A percentile compares a stretch with the other conserved stretches of the same genome.
Conservation (phyloP, 2,329 filamentous ascomycete species). For the Colletotrichum tropicale region DNA sequence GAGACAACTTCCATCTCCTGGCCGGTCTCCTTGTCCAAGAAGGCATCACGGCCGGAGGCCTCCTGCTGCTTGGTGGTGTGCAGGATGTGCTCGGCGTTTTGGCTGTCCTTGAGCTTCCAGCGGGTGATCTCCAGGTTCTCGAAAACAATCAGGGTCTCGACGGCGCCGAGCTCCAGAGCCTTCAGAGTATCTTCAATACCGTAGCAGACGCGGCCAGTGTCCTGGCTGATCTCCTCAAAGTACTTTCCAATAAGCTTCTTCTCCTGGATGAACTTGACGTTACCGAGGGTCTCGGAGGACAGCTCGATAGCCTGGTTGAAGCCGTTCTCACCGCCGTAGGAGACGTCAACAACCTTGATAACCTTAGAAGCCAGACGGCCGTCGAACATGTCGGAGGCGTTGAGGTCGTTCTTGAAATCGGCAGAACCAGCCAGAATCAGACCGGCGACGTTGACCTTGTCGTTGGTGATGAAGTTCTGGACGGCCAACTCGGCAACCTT, state of each 20-base stretch:
- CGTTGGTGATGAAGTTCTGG: constrained; percentile 97
- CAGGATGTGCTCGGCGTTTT: constrained; percentile 73
- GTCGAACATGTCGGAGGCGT: constrained; percentile 97
- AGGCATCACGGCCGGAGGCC: constrained; percentile 73
- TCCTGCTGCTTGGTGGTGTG: constrained; percentile 92
- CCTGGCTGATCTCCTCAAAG: constrained; percentile 98
- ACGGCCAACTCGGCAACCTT: constrained; percentile 98
- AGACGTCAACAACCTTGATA: constrained; percentile 99
- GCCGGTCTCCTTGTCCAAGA: constrained; percentile 94
- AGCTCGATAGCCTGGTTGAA: constrained; percentile 99
- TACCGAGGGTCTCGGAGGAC: constrained; percentile 92
- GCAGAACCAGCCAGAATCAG: constrained; percentile 95
- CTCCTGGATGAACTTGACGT: constrained; percentile 99
- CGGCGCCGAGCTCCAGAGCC: constrained; percentile 92
- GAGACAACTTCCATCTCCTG: constrained; percentile 96
- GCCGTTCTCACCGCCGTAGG: constrained; percentile 97
- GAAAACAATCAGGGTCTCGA: constrained; percentile 93
- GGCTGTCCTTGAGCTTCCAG: constrained; percentile 84
- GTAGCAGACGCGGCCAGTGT: constrained; percentile 96
- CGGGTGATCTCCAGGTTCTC: constrained; percentile 96
- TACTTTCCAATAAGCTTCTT: constrained; percentile 99
- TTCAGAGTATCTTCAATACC: constrained; percentile 98
- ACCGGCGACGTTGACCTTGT: constrained; percentile 98
- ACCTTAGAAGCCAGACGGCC: constrained; percentile 90
- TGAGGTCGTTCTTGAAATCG: constrained; percentile 99